phyloP scores from a whole-genome alignment of 345 rosid species.

The Camelina laxa region DNA sequence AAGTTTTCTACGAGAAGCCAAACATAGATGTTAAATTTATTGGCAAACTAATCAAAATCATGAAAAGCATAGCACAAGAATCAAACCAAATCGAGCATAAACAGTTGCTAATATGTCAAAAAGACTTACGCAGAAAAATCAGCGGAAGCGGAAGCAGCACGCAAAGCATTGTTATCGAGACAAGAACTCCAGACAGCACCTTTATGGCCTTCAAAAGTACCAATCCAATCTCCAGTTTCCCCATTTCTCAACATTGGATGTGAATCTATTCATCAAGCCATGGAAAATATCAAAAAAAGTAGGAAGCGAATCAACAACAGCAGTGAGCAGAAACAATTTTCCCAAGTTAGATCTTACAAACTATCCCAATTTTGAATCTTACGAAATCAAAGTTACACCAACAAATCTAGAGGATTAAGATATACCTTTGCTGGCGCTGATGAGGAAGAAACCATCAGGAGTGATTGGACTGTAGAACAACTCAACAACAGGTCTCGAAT shows the following conservation, averaged over 20 bases:
- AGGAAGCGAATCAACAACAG: conserved; percentile 11
- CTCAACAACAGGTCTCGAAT: conserved; percentile 79
- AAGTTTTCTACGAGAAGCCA: conserved; percentile 57
- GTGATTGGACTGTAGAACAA: conserved; percentile 73
- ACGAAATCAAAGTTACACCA: too few relatives aligned
- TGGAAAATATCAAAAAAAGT: too few relatives aligned
- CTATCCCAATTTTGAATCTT: too few relatives aligned
- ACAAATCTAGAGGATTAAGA: background rate
- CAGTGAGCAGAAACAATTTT: background rate
- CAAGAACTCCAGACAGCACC: conserved; percentile 97
- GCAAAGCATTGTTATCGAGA: conserved; percentile 77
- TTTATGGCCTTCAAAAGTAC: conserved; percentile 96
- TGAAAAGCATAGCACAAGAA: background rate
- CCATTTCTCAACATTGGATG: conserved; percentile 97
- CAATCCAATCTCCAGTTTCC: conserved; percentile 98
- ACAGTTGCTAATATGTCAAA: background rate
- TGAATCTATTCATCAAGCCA: conserved; percentile 60
- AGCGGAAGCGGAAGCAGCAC: conserved; percentile 95
- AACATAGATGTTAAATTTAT: background rate
- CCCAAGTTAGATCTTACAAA: too few relatives aligned
- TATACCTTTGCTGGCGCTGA: conserved; percentile 77
- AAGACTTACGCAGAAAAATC: conserved; percentile 78
- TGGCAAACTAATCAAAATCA: conserved; percentile 6
- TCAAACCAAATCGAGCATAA: background rate
- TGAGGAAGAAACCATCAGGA: conserved; percentile 81